These are phyloP conservation scores for Puccinia sorghi DNA, from an alignment of 1,284 basidiomycete genomes.

Conservation along the genomic window DNA sequence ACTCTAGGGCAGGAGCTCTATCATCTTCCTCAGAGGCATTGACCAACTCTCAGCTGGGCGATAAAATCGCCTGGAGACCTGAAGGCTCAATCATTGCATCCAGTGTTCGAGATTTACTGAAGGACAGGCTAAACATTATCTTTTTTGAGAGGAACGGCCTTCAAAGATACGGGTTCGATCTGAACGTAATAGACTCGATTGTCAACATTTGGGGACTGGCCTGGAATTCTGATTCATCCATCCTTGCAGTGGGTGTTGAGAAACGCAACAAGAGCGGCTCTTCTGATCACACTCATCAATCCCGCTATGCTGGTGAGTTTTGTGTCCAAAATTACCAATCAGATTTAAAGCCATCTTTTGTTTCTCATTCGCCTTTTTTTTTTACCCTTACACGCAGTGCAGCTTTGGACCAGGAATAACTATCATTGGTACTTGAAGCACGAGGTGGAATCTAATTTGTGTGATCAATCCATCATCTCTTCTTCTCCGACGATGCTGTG, in stretches of 20 bases:
- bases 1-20: conserved; percentile 73
- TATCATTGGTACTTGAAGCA: conserved; percentile 94
- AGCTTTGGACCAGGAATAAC: conserved; percentile 92
- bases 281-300: conserved; percentile 62
- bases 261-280: conserved; percentile 66
- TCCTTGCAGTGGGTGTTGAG: conserved; percentile 82
- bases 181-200: conserved; percentile 65
- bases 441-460: conserved; percentile 64
- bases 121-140: conserved; percentile 72
- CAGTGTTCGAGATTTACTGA: conserved; percentile 74
- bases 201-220: conserved; percentile 72
- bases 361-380: not conserved
- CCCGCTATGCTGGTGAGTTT: conserved; percentile 33
- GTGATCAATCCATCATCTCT: conserved; percentile 58
- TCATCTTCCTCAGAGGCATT: conserved; percentile 83
- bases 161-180: conserved; percentile 81
- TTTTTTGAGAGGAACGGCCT: conserved; percentile 96
- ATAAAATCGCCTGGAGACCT: conserved; percentile 80
- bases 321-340: not conserved
- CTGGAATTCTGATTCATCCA: conserved; percentile 87
- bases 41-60: conserved; percentile 70
- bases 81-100: conserved; percentile 80
- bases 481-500: conserved; percentile 61
- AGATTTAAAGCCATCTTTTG: not conserved
- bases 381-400: conserved; percentile 64